Evolutionary conservation across 192 early-diverging fungal species (phyloP).

Genomic region (Spinellus fusiger): DNA sequence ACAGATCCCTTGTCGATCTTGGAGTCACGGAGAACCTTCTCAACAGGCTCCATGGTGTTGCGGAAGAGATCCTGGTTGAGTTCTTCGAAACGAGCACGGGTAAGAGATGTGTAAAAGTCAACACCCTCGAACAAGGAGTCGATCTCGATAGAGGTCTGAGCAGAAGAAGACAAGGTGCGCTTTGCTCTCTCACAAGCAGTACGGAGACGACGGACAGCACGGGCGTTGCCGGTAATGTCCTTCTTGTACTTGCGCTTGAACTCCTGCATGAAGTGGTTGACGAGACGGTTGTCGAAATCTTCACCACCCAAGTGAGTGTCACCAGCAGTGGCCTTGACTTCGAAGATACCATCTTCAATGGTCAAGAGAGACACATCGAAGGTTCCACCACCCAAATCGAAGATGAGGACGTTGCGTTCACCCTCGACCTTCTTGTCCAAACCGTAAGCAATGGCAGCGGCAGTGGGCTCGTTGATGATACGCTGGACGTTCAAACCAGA

Average conservation of each 20-base stretch:
- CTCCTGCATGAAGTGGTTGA: conserved; percentile 91
- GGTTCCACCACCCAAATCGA: conserved; percentile 98
- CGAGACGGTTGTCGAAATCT: conserved; percentile 99
- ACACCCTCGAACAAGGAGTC: conserved; percentile 96
- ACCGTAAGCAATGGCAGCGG: conserved; percentile 98
- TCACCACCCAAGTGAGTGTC: conserved; percentile 99
- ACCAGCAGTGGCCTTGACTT: conserved; percentile 99
- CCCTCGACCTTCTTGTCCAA: conserved; percentile 93
- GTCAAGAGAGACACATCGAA: conserved; percentile 97
- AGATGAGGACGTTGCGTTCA: conserved; percentile 95
- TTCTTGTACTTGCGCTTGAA: conserved; percentile 99
- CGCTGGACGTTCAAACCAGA: conserved; percentile 95
- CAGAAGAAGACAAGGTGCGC: conserved; percentile 91
- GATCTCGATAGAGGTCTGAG: conserved; percentile 95
- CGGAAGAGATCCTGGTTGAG: conserved; percentile 97
- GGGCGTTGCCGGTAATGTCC: conserved; percentile 87
- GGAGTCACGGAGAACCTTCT: conserved; percentile 94
- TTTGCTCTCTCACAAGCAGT: conserved; percentile 98
- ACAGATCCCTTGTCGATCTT: conserved; percentile 93
- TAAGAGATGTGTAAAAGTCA: conserved; percentile 98
- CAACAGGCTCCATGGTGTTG: conserved; percentile 92
- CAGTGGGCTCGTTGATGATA: conserved; percentile 99
- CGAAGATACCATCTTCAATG: conserved; percentile 98
- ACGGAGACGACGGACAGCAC: conserved; percentile 95
- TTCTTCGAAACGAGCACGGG: conserved; percentile 99